Evolutionary conservation across 2,329 filamentous ascomycete genomes (phyloP), one percentile per base, ranked within the genome.

Genomic region (Colletotrichum caudatum): DNA sequence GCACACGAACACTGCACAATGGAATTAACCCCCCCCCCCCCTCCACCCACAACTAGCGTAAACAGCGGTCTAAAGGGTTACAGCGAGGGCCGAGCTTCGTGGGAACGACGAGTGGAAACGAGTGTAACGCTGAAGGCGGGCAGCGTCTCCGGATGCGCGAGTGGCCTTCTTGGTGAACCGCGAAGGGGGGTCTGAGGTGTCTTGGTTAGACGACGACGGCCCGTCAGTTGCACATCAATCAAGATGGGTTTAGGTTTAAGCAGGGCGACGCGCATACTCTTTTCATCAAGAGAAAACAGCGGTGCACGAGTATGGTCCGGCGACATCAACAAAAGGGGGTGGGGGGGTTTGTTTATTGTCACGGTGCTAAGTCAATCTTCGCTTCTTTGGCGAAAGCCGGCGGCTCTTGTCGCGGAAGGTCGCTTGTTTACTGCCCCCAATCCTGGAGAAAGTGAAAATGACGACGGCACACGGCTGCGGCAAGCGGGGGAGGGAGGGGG

Each of bases 401-500:
- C 72, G 72, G 72, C 72, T 72, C 56, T 64, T 71, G 44, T 71
- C 64, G 62, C 53, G 44, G 69, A 50, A 54, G 60, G 58, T 74
- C 73, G 73, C 73, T 74, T 74, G 71, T 74, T 74, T 74, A 64
- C 71, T 74, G 73, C 71, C 73, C 73, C 73, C 67, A 74, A 73
- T 61, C 44, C 54, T 60, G 61, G 65, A 63, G 51, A 41, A 51
- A 59, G 50, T 51, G 71, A 44, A 64, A 51, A 64, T 72, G 58
- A 64, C 66, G 48, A 71, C 54, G 63, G 51, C 37, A 41, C 53
- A 66, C 51, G 66, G 69, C 57, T 64, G 64, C 68, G 68, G 57
- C 46, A 68, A 68, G 69, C 69, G 69, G 69, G 57, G 64, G 51
- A 23, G 56, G 57, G 58, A n/a, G 35, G 58, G 50, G 57, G 50